Evolutionary conservation across 108 stramenopile genomes (phyloP).

Genomic region (Nitzschia putrida): DNA sequence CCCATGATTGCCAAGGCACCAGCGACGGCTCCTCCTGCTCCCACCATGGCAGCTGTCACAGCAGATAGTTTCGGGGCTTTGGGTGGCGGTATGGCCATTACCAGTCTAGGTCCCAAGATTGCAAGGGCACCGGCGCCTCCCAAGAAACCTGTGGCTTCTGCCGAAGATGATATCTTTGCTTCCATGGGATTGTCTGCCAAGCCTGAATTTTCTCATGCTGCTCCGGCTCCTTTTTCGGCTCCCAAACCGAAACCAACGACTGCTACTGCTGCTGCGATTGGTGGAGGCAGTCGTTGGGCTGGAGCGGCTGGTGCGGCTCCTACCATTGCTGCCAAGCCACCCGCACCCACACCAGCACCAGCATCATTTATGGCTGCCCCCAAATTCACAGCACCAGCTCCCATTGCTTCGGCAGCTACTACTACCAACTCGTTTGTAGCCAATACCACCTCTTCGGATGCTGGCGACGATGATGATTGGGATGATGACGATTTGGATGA

Average conservation of each 20-base stretch:
- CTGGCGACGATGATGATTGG: conserved; percentile 50
- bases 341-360: background rate
- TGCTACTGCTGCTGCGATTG: background rate
- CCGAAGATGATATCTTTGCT: conserved; percentile 60
- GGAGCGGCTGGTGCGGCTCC: background rate
- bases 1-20: background rate
- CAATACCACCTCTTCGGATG: too few relatives aligned
- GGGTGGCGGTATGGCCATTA: conserved; percentile 8
- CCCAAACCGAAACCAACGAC: conserved; percentile 13
- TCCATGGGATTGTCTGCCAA: conserved; percentile 56
- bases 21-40: conserved; percentile 2
- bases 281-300: conserved; percentile 4
- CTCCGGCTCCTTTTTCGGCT: background rate
- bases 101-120: conserved; percentile 19
- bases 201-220: conserved; percentile 32
- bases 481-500: conserved; percentile 67
- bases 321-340: background rate
- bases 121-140: background rate
- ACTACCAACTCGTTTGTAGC: background rate
- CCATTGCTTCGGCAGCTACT: conserved; percentile 1
- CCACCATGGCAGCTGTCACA: background rate
- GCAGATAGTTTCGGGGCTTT: background rate
- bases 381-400: background rate
- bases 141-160: conserved; percentile 9
- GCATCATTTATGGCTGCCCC: background rate